These are phyloP conservation scores for Aureoboletus auriporus DNA, from an alignment of 768 basidiomycete species.

Conservation along the genomic window DNA sequence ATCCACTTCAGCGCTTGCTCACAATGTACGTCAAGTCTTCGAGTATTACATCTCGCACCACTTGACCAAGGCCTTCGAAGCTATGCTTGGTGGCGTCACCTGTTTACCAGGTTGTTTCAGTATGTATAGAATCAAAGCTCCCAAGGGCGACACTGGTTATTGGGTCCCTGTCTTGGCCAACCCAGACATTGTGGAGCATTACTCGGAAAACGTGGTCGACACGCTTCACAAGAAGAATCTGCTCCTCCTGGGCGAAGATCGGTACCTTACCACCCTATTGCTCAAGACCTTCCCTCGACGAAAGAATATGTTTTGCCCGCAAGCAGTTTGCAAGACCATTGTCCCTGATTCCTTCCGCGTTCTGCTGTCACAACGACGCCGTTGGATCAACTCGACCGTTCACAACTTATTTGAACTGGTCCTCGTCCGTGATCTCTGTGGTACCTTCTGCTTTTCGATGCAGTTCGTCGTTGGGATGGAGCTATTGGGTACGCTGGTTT, in stretches of 20 bases:
- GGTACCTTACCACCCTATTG: slow-evolving; percentile 95
- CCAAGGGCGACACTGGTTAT: slow-evolving; percentile 93
- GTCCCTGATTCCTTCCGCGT: slow-evolving; percentile 96
- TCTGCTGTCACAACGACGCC: slow-evolving; percentile 90
- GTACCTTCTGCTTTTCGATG: slow-evolving; percentile 99
- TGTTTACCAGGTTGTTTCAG: slow-evolving; percentile 99
- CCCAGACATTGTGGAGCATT: slow-evolving; percentile 97
- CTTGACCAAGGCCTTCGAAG: slow-evolving; percentile 98
- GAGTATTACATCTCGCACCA: slow-evolving; percentile 99
- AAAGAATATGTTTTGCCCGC: slow-evolving; percentile 98
- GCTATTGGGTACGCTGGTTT: slow-evolving; percentile 89
- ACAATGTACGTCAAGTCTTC: slow-evolving; percentile 60
- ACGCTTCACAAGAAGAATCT: slow-evolving; percentile 99
- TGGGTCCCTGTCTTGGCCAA: slow-evolving; percentile 99
- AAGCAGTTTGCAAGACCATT: slow-evolving; percentile 98
- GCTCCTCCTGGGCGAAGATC: slow-evolving; percentile 96
- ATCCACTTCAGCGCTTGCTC: slow-evolving; percentile 2
- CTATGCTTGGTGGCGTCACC: slow-evolving; percentile 99
- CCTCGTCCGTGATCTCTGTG: slow-evolving; percentile 95
- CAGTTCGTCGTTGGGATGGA: slow-evolving; percentile 99
- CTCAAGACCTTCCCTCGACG: slow-evolving; percentile 99
- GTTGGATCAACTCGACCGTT: slow-evolving; percentile 99
- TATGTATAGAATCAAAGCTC: slow-evolving; percentile 99
- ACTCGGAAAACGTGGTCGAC: slow-evolving; percentile 99
- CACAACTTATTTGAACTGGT: slow-evolving; percentile 96